Conservation (phyloP, 805 yeast genomes). For the Saccharomycopsis microspora region DNA sequence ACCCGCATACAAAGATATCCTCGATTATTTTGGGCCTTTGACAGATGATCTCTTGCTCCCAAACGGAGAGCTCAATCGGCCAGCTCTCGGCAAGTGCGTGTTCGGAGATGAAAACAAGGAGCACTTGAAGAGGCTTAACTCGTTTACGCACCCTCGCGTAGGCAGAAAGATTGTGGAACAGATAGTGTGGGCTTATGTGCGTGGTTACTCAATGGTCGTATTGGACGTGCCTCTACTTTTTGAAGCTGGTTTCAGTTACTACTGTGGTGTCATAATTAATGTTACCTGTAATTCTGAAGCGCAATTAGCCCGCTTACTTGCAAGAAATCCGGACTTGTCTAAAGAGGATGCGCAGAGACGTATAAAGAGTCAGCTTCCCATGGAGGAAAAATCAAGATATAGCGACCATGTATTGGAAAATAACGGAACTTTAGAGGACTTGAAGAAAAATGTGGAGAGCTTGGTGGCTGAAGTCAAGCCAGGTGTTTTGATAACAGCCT, state of each 20-base stretch:
- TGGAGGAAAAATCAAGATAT: constrained; percentile 38
- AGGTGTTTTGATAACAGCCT: constrained; percentile 1
- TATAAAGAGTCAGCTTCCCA: constrained; percentile 66
- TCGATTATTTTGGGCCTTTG: constrained; percentile 35
- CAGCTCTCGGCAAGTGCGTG: constrained; percentile 66
- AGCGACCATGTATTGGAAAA: constrained; percentile 68
- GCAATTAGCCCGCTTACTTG: constrained; percentile 53
- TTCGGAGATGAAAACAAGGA: constrained; percentile 45
- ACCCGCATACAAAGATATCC: constrained; percentile 56
- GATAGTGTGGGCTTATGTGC: constrained; percentile 45
- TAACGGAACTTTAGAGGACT: constrained; percentile 29
- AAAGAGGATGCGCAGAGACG: constrained; percentile 60
- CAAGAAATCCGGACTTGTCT: constrained; percentile 57
- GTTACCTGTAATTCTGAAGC: constrained; percentile 36
- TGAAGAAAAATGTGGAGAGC: constrained; percentile 32
- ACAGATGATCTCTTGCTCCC: constrained; percentile 22
- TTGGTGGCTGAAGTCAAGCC: constrained; percentile 31
- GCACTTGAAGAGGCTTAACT: constrained; percentile 50
- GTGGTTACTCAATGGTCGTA: constrained; percentile 48
- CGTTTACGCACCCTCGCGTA: constrained; percentile 83
- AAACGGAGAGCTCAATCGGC: constrained; percentile 50
- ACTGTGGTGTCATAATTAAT: constrained; percentile 64
- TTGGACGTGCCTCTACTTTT: constrained; percentile 86
- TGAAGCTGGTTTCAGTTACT: constrained; percentile 58
- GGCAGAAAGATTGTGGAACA: constrained; percentile 28